Conservation (phyloP, 2,329 filamentous ascomycete species). For the Ascochyta rabiei region DNA sequence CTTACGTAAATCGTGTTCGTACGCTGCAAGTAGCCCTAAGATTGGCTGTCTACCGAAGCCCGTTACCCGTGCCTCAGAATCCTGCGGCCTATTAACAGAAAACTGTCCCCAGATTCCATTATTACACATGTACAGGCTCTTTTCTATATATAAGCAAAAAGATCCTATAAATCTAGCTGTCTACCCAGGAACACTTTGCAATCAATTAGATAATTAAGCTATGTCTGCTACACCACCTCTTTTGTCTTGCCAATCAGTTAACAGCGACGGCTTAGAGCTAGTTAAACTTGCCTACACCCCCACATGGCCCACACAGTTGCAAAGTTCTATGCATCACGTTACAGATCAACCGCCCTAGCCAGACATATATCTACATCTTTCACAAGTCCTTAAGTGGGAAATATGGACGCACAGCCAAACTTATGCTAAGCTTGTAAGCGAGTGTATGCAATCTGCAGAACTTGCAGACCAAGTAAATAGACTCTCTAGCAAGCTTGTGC, state of each 20-base stretch:
- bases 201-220: background rate
- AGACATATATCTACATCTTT: background rate
- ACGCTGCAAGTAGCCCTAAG: background rate
- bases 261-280: background rate
- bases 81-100: background rate
- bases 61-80: background rate
- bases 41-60: background rate
- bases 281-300: background rate
- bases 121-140: background rate
- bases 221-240: background rate
- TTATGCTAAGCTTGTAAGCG: background rate
- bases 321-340: background rate
- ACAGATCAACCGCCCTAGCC: background rate
- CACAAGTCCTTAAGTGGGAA: background rate
- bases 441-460: background rate
- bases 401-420: background rate
- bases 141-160: background rate
- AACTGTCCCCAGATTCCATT: background rate
- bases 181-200: background rate
- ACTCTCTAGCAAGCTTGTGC: background rate
- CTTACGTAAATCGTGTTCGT: background rate
- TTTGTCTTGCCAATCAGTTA: background rate
- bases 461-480: background rate
- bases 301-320: background rate
- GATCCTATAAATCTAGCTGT: no score